Evolutionary conservation across 768 basidiomycete genomes (phyloP), one percentile per base, ranked within the genome.

Genomic region (Arthromyces matolae): DNA sequence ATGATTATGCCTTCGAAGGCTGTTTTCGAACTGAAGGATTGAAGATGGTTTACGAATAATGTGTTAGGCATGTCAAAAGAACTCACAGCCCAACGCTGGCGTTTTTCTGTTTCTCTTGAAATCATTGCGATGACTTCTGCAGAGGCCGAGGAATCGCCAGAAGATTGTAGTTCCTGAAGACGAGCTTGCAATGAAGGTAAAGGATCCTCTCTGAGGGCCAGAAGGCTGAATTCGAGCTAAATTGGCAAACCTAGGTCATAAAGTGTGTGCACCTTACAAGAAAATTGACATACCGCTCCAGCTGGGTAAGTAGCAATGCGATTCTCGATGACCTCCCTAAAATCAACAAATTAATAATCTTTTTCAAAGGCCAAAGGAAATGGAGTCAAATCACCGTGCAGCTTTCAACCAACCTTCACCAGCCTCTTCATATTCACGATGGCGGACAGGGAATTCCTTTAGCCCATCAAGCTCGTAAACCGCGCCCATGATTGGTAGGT

Each of bases 401-500:
- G 75, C 80, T 44, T 77, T 80, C 20, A 90, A 60, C 95, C 95
- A 98, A 8, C 87, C 89, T 67, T 88, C 88, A 5, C 81, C 83
- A 8, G 63, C 66, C 43, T 83, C 83, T 19, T 79, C 72, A 52
- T 79, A 86, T 25, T 69, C 58, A n/a, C 89, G 90, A 64, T 99
- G 96, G 50, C 76, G 79, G 14, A 97, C 80, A 2, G 95, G 85
- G 52, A 76, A 70, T 37, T 73, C 69, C 63, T 93, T 90, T 54
- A 99, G 69, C 9, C 95, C 95, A 60, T 98, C 95, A 25, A 99
- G 76, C 68, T 99, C 95, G 67, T 94, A 97, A 35, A 99, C 68
- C 19, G 78, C 76, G 16, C 89, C 95, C 66, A 84, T 76, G 34
- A 83, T 70, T 4, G 95, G 95, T 39, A 95, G 70, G 64, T 97